These are phyloP conservation scores for Plantago coronopus DNA, from an alignment of 305 asterid species.

Conservation along the genomic window DNA sequence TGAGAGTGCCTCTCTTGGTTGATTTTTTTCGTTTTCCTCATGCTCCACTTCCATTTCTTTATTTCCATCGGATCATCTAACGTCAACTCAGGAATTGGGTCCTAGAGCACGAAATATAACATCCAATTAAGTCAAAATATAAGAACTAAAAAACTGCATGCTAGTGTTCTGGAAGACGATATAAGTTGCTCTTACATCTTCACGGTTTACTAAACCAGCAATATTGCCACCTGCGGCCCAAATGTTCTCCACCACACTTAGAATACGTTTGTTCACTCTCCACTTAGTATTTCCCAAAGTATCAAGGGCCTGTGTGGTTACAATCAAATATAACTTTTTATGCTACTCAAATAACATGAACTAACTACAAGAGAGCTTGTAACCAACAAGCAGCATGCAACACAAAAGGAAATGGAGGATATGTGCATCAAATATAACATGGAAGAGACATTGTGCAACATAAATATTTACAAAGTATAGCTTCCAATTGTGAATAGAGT, in stretches of 20 bases:
- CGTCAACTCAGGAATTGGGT: conserved; percentile 66
- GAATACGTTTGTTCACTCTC: conserved; percentile 76
- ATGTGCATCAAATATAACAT: too few relatives aligned
- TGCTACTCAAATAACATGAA: conserved; percentile 14
- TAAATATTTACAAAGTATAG: too few relatives aligned
- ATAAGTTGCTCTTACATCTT: conserved; percentile 55
- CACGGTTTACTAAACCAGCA: conserved; percentile 81
- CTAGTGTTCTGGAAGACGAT: conserved; percentile 8
- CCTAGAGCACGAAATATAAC: conserved; percentile 39
- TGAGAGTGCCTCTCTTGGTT: conserved; percentile 85
- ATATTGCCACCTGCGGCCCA: conserved; percentile 87
- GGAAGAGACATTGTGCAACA: too few relatives aligned
- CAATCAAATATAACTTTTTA: conserved; percentile 7
- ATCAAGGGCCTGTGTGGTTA: conserved; percentile 72
- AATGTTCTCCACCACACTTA: conserved; percentile 74
- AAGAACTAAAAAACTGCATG: conserved; percentile 16
- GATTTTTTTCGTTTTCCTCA: conserved; percentile 68
- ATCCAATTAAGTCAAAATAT: conserved; percentile 17
- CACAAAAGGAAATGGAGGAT: too few relatives aligned
- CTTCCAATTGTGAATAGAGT: too few relatives aligned
- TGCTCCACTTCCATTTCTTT: conserved; percentile 77
- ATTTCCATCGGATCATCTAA: conserved; percentile 55
- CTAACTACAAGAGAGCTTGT: conserved; percentile 3
- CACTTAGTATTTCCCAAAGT: conserved; percentile 86
- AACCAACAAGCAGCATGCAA: conserved; percentile 9